Evolutionary conservation across 345 rosid genomes (phyloP).

Genomic region (Raphanus raphanistrum): DNA sequence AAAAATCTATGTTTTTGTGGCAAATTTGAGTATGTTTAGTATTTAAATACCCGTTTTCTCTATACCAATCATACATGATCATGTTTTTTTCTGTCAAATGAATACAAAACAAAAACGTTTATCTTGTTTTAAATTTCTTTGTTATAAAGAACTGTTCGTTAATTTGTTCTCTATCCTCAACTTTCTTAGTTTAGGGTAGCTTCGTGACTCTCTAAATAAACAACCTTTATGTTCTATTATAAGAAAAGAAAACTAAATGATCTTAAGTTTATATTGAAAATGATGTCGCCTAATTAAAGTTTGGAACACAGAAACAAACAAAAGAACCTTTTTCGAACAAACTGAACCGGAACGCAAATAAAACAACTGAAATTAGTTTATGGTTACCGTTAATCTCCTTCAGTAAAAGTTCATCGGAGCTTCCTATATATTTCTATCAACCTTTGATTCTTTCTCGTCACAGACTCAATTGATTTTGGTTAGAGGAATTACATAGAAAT

Average conservation of each 20-base stretch:
- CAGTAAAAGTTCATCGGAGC: constrained; percentile 17
- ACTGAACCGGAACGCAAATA: constrained; percentile 16
- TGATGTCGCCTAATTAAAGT: constrained; percentile 5
- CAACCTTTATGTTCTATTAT: constrained; percentile 30
- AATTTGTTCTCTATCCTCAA: neutral
- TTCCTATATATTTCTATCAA: constrained; percentile 9
- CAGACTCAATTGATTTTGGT: neutral
- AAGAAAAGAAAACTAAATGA: neutral
- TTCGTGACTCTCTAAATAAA: constrained; percentile 17
- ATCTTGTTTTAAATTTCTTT: neutral
- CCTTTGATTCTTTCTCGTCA: neutral
- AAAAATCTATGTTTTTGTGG: too few relatives aligned
- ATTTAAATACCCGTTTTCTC: too few relatives aligned
- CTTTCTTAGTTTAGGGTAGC: neutral
- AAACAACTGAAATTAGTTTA: constrained; percentile 31
- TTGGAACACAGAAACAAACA: constrained; percentile 18
- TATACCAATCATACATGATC: neutral
- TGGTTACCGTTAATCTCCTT: constrained; percentile 19
- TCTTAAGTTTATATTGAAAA: neutral
- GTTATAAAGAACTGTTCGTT: neutral
- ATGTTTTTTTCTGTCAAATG: neutral
- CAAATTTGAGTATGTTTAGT: too few relatives aligned
- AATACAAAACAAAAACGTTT: neutral
- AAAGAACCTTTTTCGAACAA: constrained; percentile 13
- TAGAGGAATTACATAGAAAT: constrained; percentile 21